Base-by-base conservation (phyloP, 2,329 filamentous ascomycete species). In the Stachybotrys chartarum region DNA sequence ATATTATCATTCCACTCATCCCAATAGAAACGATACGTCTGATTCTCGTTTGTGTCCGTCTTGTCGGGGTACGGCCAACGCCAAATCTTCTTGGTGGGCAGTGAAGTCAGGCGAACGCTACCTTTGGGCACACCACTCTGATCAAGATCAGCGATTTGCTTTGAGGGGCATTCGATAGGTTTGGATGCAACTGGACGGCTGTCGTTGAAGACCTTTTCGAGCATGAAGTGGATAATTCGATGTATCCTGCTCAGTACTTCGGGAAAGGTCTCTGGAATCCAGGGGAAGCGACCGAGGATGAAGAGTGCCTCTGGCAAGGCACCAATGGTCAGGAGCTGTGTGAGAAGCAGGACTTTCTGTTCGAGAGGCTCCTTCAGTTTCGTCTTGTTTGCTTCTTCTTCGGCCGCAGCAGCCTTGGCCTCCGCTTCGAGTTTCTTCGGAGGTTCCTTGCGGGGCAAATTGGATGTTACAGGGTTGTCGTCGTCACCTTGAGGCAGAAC, bases 1-100 rank as follows among this genome's bases (percentile, higher is more conserved):
- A 99, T 80, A 60, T 94, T 96, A 70, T 97, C 93, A 3, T 86
- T 81, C 94, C 94, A 99, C 63, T 97, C 94, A 57, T 96, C 91
- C 86, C 94, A 97, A 70, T 99, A 99, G 68, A 95, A 97, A 39
- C 88, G 84, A 69, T 97, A 97, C 53, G 88, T 83, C n/a, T 81
- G 80, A 18, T 86, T 86, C 61, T 91, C 90, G 54, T 85, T 86
- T 30, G 84, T 84, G 64, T 94, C 90, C 59, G 80, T 80, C 61
- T 84, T 86, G 63, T 96, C 92, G 6, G 91, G 84, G 63, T 88
- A 87, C 5, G 91, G 88, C 93, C 93, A 97, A 58, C 89, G 83
- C 60, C 94, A 77, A 16, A 83, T 79, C 65, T 87, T 88, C 61
- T 83, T 84, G n/a, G 82, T 74, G 3, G 79, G 73, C 30, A 84